Percentiles rank a stretch among this genome's conserved stretches.
Evolutionary conservation across 2,329 filamentous ascomycete species (phyloP).

Genomic region (Chlorencoelia australis): DNA sequence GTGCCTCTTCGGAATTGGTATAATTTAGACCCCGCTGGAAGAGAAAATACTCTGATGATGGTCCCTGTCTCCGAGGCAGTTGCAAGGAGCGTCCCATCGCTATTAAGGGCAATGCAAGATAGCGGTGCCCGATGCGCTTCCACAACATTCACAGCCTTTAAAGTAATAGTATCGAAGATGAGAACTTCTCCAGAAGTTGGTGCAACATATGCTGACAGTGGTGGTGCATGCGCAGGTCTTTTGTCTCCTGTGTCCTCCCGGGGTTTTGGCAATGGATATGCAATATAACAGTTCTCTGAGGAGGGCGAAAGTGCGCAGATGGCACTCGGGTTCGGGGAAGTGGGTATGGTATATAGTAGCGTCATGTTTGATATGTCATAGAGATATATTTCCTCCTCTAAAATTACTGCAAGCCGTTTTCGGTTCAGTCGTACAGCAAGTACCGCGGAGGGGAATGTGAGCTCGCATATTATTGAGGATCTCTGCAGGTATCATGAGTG

Average conservation of each 20-base stretch:
- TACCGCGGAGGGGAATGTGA: conserved; percentile 95
- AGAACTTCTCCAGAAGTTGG: conserved; percentile 87
- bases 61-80: conserved; percentile 97
- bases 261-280: conserved; percentile 76
- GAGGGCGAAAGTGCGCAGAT: conserved; percentile 91
- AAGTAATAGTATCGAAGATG: conserved; percentile 79
- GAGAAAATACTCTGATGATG: conserved; percentile 89
- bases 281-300: conserved; percentile 91
- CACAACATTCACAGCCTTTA: conserved; percentile 90
- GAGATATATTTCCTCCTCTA: conserved; percentile 94
- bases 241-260: conserved; percentile 46
- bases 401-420: conserved; percentile 83
- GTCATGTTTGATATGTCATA: conserved; percentile 99
- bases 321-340: conserved; percentile 83
- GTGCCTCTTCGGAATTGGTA: conserved; percentile 94
- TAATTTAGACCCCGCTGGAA: conserved; percentile 83
- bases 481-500: too few relatives aligned
- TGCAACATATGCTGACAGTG: conserved; percentile 64
- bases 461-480: conserved; percentile 85
- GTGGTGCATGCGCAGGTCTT: conserved; percentile 74
- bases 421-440: conserved; percentile 88
- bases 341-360: conserved; percentile 82
- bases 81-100: conserved; percentile 80
- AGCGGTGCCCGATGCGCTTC: conserved; percentile 89
- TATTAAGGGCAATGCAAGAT: conserved; percentile 84